Evolutionary conservation across 345 rosid genomes (phyloP).

Genomic region (Anastatica hierochuntica): DNA sequence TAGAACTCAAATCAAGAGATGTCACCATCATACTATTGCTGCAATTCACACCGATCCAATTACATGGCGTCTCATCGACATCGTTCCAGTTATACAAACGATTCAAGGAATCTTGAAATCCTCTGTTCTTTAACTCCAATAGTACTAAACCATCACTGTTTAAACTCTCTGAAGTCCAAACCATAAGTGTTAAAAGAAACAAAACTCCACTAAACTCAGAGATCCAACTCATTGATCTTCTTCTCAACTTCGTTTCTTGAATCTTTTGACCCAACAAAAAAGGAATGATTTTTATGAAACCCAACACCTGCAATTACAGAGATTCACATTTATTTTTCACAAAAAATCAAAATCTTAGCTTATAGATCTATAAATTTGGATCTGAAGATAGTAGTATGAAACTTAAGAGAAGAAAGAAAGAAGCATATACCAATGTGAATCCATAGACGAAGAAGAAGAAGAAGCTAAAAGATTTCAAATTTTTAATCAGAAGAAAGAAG

Average conservation of each 20-base stretch:
- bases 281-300: neutral
- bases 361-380: no score
- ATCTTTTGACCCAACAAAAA: neutral
- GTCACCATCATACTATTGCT: slow-evolving; percentile 42
- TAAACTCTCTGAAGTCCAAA: slow-evolving; percentile 41
- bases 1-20: slow-evolving; percentile 51
- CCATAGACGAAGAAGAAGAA: no score
- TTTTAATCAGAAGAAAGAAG: no score
- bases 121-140: slow-evolving; percentile 43
- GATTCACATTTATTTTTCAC: neutral
- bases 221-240: slow-evolving; percentile 23
- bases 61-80: slow-evolving; percentile 63
- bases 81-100: slow-evolving; percentile 56
- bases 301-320: slow-evolving; percentile 20
- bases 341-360: neutral
- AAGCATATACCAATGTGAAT: no score
- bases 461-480: neutral
- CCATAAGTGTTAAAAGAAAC: slow-evolving; percentile 30
- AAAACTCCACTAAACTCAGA: slow-evolving; percentile 24
- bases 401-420: no score
- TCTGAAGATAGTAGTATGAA: no score
- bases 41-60: slow-evolving; percentile 80
- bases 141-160: slow-evolving; percentile 64
- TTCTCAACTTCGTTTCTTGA: slow-evolving; percentile 12
- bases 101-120: slow-evolving; percentile 39